These are phyloP conservation scores for Gossypium australe DNA, from an alignment of 345 rosid genomes.

Conservation along the genomic window DNA sequence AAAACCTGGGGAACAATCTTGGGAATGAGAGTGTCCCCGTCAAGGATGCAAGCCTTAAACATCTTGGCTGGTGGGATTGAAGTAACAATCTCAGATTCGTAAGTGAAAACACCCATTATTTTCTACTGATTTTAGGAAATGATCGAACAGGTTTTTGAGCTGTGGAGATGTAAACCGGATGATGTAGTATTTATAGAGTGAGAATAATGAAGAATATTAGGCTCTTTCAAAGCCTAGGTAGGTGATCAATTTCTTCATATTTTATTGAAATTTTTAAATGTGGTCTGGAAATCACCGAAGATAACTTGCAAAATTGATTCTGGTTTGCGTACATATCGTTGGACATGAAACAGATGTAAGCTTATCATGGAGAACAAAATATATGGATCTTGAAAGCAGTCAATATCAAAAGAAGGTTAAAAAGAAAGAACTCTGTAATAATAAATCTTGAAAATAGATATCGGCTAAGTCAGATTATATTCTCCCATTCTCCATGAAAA, in stretches of 20 bases:
- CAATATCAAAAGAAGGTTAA: background rate
- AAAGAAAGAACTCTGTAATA: background rate
- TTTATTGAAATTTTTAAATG: background rate
- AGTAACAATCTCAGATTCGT: conserved; percentile 18
- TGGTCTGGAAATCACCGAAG: background rate
- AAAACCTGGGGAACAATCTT: conserved; percentile 30
- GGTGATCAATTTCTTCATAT: too few species aligned
- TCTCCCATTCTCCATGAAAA: too few species aligned
- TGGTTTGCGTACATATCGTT: background rate
- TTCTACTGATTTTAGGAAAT: background rate
- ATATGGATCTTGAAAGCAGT: background rate
- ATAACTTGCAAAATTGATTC: background rate
- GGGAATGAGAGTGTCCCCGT: conserved; percentile 23
- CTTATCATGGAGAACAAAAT: background rate
- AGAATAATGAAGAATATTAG: background rate
- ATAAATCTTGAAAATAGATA: too few species aligned
- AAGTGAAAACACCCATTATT: conserved; percentile 23
- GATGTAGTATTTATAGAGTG: conserved; percentile 4
- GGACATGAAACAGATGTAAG: background rate
- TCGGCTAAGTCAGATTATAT: too few species aligned
- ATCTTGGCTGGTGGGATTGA: conserved; percentile 19
- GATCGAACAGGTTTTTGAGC: background rate
- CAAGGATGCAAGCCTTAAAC: conserved; percentile 26
- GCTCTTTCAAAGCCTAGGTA: background rate
- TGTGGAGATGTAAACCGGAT: background rate